A percentile compares a stretch with the other conserved stretches of the same genome.
phyloP scores from a whole-genome alignment of 805 yeast species.

The Pichia insulana region DNA sequence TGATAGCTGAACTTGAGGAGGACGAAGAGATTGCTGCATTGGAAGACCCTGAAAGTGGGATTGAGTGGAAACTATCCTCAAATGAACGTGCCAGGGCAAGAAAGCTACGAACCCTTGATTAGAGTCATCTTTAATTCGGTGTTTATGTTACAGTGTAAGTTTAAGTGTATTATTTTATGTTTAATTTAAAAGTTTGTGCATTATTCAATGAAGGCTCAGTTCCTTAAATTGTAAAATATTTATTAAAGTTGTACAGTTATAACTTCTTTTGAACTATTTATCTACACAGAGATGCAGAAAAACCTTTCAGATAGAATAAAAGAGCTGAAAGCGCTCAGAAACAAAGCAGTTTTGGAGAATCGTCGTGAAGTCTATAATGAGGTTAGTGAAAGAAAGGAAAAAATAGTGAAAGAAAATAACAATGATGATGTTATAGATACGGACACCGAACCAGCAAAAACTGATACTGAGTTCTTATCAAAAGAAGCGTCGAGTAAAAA shows the following conservation, averaged over 20 bases:
- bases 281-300: neutral
- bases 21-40: conserved; percentile 33
- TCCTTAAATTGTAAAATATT: no score
- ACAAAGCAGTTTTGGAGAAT: conserved; percentile 6
- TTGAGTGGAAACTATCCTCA: conserved; percentile 69
- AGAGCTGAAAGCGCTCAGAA: conserved; percentile 4
- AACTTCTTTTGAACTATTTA: no score
- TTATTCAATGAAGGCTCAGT: no score
- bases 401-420: neutral
- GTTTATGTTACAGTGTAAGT: no score
- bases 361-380: conserved; percentile 11
- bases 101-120: conserved; percentile 12
- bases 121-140: neutral
- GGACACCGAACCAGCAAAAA: neutral
- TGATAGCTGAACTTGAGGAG: conserved; percentile 76
- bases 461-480: neutral
- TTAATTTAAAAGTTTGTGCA: no score
- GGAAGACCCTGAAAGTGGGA: conserved; percentile 15
- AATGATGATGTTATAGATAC: neutral
- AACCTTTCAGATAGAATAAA: conserved; percentile 2
- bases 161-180: no score
- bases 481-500: conserved; percentile 24
- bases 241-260: no score
- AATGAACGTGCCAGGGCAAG: conserved; percentile 62
- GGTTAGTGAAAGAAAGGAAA: conserved; percentile 2